Conservation (phyloP, 257 asterid genomes). For the Nicotiana tabacum region DNA sequence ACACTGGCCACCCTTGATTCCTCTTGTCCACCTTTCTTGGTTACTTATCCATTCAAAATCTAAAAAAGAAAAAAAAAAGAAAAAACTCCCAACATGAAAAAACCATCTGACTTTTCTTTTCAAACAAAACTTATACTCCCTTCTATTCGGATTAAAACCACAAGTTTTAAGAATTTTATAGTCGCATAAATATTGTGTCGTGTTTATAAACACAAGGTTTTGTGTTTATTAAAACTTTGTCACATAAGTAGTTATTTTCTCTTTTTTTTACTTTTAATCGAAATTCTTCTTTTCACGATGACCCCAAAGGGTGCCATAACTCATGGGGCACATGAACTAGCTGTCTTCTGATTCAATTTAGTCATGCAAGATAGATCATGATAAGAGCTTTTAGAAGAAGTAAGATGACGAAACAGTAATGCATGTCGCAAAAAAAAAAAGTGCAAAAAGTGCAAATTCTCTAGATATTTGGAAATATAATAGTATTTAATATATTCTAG, state of each 20-base stretch:
- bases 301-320: not conserved
- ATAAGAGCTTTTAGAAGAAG: not conserved
- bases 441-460: not conserved
- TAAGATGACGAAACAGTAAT: not conserved
- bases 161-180: too few species aligned
- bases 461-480: too few species aligned
- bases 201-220: too few species aligned
- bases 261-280: not conserved
- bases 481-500: too few species aligned
- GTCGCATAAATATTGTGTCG: too few species aligned
- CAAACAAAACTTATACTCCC: not conserved
- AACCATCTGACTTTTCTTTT: too few species aligned
- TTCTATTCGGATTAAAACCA: too few species aligned
- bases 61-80: too few species aligned
- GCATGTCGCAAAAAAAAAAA: not conserved
- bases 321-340: not conserved
- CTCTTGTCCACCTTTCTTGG: too few species aligned
- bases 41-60: too few species aligned
- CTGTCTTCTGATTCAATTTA: not conserved
- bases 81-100: not conserved
- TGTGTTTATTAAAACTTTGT: too few species aligned
- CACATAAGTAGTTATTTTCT: not conserved
- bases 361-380: not conserved
- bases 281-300: not conserved
- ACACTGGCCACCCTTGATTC: too few species aligned